Evolutionary conservation across 2,329 filamentous ascomycete genomes (phyloP).

Genomic region (Fusarium caatingaense): DNA sequence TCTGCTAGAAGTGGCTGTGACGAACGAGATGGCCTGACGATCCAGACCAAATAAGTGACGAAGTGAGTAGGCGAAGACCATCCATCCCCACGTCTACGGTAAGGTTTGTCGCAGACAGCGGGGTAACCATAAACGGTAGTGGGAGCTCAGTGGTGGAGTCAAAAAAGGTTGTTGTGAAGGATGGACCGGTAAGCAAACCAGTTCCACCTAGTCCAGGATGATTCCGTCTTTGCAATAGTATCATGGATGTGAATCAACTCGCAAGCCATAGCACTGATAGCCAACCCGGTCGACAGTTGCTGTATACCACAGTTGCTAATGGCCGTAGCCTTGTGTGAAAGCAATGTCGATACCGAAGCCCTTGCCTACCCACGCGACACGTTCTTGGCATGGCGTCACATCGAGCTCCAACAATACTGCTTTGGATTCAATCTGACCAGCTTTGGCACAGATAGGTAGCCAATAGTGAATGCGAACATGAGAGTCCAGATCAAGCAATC

Average conservation of each 20-base stretch:
- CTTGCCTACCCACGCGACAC: conserved; percentile 1
- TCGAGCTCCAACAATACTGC: conserved; percentile 13
- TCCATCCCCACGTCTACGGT: conserved; percentile 42
- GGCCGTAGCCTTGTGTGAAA: not conserved
- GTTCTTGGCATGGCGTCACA: conserved; percentile 24
- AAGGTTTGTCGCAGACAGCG: conserved; percentile 45
- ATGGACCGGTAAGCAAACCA: conserved; percentile 24
- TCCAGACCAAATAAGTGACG: conserved; percentile 40
- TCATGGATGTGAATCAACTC: not conserved
- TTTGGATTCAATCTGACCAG: conserved; percentile 25
- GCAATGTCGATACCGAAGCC: conserved; percentile 1
- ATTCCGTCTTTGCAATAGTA: not conserved
- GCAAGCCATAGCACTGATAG: not conserved
- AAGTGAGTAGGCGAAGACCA: conserved; percentile 35
- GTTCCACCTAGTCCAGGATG: conserved; percentile 32
- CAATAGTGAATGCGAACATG: not conserved
- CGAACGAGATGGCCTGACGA: conserved; percentile 45
- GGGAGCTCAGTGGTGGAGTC: conserved; percentile 42
- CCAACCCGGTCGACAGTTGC: not conserved
- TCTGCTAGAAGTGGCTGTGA: conserved; percentile 41
- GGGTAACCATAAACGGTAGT: conserved; percentile 40
- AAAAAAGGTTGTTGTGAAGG: conserved; percentile 26
- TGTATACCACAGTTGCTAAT: not conserved
- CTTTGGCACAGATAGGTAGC: conserved; percentile 5
- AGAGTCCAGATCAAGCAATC: not conserved